Base-by-base conservation (phyloP, 352 stramenopile species). In the Globisporangium alternatum region DNA sequence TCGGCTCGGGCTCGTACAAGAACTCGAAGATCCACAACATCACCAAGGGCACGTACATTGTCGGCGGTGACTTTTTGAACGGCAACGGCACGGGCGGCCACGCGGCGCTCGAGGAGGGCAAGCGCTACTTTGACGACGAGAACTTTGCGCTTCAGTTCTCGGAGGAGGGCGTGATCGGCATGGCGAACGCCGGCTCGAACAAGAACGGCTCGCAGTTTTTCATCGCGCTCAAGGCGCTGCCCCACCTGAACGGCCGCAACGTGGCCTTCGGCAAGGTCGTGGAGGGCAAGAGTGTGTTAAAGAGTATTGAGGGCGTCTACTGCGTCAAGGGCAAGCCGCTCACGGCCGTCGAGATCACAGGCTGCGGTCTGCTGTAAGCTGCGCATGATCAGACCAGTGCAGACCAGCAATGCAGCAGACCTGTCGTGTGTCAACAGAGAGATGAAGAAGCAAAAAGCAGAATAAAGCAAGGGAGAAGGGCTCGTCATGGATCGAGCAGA, bases 191-290 rank as follows among this genome's bases (percentile, higher is more conserved):
- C 37, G 97, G 97, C 35, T 78, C 88, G 56, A 96, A 98, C 80
- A 99, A 98, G 51, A 99, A 99, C 80, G 97, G 97, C 5, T 98
- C 88, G 69, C 98, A 99, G 83, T 99, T 99, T 77, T 99, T 99
- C 77, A 99, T 99, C 68, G 98, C 86, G 63, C 76, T 94, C 47
- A 72, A 84, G 70, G 77, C 85, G 62, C 70, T 91, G 67, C 85
- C 87, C 31, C 87, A 96, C 71, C 72, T 96, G 52, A 93, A 96
- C 70, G 87, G 87, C 65, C 85, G 86, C 70, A 93, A 96, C 65
- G 87, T 94, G 37, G 87, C 86, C 21, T 96, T 96, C 56, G 87
- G 87, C 69, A 96, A 96, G 72, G 69, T 96, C 55, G 83, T 96
- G 39, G 85, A 93, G 39, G 87, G 87, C 57, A 80, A 90, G 72